A percentile compares a stretch with the other conserved stretches of the same genome.
Evolutionary conservation across 345 rosid genomes (phyloP).

Genomic region (Reutealis trisperma): DNA sequence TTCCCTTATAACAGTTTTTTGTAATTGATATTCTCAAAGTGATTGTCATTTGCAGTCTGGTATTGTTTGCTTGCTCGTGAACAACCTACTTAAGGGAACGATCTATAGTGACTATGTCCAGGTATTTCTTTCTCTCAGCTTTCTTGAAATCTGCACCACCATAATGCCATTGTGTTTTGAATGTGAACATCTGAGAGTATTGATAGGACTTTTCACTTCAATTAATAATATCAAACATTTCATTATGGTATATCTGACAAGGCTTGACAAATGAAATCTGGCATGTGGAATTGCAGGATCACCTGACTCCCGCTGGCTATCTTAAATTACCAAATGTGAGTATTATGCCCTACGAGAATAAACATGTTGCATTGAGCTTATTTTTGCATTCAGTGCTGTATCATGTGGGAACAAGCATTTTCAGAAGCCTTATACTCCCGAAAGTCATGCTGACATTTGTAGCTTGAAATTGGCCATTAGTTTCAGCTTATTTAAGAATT

Average conservation of each 20-base stretch:
- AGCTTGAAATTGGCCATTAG: not conserved
- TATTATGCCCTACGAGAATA: conserved; percentile 2
- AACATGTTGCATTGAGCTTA: not conserved
- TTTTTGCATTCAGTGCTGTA: not conserved
- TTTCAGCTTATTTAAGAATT: too few species aligned
- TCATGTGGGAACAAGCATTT: too few species aligned
- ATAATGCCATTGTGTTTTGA: not conserved
- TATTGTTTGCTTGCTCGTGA: conserved; percentile 56
- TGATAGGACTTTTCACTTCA: not conserved
- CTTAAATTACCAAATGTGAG: conserved; percentile 74
- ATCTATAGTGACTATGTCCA: conserved; percentile 79
- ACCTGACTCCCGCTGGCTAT: conserved; percentile 83
- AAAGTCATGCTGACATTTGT: not conserved
- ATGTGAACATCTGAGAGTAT: not conserved
- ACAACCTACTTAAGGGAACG: conserved; percentile 56
- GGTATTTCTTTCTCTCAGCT: conserved; percentile 40
- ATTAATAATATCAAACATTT: not conserved
- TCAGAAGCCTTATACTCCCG: not conserved
- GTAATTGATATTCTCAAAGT: conserved; percentile 1
- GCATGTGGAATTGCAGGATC: conserved; percentile 50
- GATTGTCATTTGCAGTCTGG: conserved; percentile 58
- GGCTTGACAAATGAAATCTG: conserved; percentile 9
- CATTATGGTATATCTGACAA: conserved; percentile 5
- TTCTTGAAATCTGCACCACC: not conserved
- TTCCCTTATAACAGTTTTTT: not conserved